phyloP scores from a whole-genome alignment of 2,329 filamentous ascomycete species.

The Colletotrichum sp. region DNA sequence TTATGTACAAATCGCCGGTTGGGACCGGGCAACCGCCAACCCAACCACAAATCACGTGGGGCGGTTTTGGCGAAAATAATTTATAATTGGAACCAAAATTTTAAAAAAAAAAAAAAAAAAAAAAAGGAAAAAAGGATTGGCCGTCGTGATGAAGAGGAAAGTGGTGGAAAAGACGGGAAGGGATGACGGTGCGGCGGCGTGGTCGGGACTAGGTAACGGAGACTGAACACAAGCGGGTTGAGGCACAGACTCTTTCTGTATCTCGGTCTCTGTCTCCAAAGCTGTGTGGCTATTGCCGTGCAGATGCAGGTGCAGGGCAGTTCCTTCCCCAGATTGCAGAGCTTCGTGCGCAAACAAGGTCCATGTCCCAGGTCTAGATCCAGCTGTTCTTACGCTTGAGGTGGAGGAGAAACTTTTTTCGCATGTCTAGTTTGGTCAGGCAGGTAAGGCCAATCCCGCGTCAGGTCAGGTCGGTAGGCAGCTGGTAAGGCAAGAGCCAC shows the following conservation, averaged over 20 bases:
- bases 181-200: not conserved
- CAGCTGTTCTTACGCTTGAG: not conserved
- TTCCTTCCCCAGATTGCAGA: conserved; percentile 19
- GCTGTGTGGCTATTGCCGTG: not conserved
- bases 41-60: too few relatives aligned
- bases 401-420: conserved; percentile 7
- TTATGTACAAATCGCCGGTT: too few relatives aligned
- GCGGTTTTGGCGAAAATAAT: too few relatives aligned
- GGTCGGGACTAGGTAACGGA: not conserved
- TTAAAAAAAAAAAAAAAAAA: too few relatives aligned
- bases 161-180: conserved; percentile 7
- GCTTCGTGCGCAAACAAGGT: not conserved
- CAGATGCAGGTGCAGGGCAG: not conserved
- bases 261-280: not conserved
- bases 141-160: conserved; percentile 6
- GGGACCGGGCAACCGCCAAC: too few relatives aligned
- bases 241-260: conserved; percentile 1
- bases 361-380: not conserved
- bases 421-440: not conserved
- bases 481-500: not conserved
- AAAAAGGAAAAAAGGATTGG: not conserved
- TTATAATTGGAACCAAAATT: too few relatives aligned
- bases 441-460: not conserved
- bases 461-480: not conserved
- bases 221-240: not conserved